phyloP scores from a whole-genome alignment of 2,329 filamentous ascomycete species.

The Penicillium expansum region DNA sequence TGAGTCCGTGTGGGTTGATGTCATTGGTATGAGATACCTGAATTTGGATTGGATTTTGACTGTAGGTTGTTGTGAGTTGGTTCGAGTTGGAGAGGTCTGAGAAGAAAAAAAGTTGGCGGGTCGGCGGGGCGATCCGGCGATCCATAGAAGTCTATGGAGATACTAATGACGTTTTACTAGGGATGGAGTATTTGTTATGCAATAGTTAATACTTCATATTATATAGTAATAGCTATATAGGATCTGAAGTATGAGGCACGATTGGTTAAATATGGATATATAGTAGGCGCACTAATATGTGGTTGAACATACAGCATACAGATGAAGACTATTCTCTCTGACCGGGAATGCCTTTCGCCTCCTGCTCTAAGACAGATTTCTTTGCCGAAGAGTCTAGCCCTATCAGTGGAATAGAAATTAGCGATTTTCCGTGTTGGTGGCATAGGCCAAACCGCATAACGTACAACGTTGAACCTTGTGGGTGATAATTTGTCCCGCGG shows the following conservation, averaged over 20 bases:
- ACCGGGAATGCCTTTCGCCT: not conserved
- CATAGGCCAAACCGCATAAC: not conserved
- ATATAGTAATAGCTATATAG: not conserved
- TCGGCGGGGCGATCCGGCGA: not conserved
- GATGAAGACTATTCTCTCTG: not conserved
- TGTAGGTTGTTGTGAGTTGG: not conserved
- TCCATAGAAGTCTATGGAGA: not conserved
- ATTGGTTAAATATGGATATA: too few relatives aligned
- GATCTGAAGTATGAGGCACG: too few relatives aligned
- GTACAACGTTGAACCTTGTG: not conserved
- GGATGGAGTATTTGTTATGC: not conserved
- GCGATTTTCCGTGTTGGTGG: too few relatives aligned
- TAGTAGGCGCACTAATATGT: not conserved
- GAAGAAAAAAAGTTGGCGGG: not conserved
- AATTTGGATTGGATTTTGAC: not conserved
- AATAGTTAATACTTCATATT: not conserved
- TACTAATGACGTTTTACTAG: not conserved
- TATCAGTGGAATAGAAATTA: too few relatives aligned
- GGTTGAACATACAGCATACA: not conserved
- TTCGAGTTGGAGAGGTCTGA: not conserved
- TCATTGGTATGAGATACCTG: not conserved
- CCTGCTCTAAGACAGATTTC: not conserved
- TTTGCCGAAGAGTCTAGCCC: not conserved
- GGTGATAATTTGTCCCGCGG: not conserved
- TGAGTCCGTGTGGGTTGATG: constrained; percentile 10